These are phyloP conservation scores for Agapanthus africanus DNA, from an alignment of 106 monocot species.

Conservation along the genomic window DNA sequence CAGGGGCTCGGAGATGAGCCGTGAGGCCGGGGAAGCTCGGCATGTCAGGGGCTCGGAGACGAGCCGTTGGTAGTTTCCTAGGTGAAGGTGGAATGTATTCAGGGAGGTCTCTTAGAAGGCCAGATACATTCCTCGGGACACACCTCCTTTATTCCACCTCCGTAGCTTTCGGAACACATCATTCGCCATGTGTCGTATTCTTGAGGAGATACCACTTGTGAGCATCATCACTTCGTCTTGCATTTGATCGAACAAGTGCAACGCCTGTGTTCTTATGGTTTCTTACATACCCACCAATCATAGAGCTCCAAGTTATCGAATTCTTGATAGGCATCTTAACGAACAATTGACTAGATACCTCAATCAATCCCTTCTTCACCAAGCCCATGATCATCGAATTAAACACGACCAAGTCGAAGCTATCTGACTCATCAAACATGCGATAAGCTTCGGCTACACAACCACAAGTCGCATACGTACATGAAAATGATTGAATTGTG, in stretches of 20 bases:
- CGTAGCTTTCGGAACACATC: no score
- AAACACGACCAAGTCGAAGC: constrained; percentile 34
- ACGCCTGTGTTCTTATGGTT: constrained; percentile 19
- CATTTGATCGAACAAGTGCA: constrained; percentile 25
- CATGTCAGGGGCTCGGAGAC: no score
- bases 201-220: no score
- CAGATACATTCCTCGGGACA: no score
- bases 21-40: no score
- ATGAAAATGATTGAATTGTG: constrained; percentile 43
- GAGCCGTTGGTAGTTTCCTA: no score
- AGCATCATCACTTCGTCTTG: constrained; percentile 9
- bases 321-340: constrained; percentile 36
- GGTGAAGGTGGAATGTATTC: no score
- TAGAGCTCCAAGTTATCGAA: constrained; percentile 34
- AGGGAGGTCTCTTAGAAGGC: no score
- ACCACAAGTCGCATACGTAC: constrained; percentile 40
- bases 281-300: constrained; percentile 53
- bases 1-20: no score
- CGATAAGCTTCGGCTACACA: constrained; percentile 7
- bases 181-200: no score
- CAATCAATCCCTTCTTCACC: constrained; percentile 16
- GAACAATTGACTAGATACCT: constrained; percentile 19
- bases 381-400: constrained; percentile 49
- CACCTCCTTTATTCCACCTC: no score
- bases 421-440: constrained; percentile 13